Conservation (phyloP, 1,284 basidiomycete genomes). For the Veloporphyrellus conicus region DNA sequence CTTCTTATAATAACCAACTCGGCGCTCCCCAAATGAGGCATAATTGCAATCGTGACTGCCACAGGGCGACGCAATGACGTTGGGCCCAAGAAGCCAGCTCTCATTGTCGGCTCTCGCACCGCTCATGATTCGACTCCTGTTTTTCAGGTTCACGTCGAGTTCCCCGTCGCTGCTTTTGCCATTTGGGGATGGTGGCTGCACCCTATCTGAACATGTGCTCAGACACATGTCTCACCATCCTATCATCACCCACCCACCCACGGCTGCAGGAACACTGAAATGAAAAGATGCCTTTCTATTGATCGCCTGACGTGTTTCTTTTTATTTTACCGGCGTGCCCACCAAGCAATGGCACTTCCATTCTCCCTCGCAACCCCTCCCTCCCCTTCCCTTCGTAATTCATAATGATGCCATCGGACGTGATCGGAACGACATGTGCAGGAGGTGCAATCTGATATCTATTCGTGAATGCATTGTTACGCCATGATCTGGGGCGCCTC, state of each 20-base stretch:
- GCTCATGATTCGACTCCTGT: background rate
- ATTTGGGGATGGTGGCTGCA: slow-evolving; percentile 11
- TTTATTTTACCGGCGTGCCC: slow-evolving; percentile 4
- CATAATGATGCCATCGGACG: slow-evolving; percentile 20
- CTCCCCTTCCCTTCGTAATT: background rate
- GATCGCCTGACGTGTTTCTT: slow-evolving; percentile 19
- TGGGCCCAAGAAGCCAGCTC: too few species aligned
- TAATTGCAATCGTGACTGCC: too few species aligned
- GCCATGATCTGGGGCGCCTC: slow-evolving; percentile 16
- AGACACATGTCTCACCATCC: slow-evolving; percentile 18
- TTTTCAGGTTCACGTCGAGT: slow-evolving; percentile 15
- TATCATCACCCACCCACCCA: background rate
- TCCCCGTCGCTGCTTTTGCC: slow-evolving; percentile 24
- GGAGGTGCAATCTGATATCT: slow-evolving; percentile 13
- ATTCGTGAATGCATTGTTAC: slow-evolving; percentile 13
- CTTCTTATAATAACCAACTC: too few species aligned
- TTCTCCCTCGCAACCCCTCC: slow-evolving; percentile 18
- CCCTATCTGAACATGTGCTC: slow-evolving; percentile 15
- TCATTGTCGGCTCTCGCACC: too few species aligned
- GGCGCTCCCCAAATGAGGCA: too few species aligned
- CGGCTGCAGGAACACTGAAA: slow-evolving; percentile 5
- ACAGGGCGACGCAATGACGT: too few species aligned
- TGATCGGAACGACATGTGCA: slow-evolving; percentile 17
- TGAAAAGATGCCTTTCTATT: slow-evolving; percentile 27
- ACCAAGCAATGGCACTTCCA: slow-evolving; percentile 16